These are phyloP conservation scores for Gloeophyllum trabeum DNA, from an alignment of 768 basidiomycete species.

Conservation along the genomic window DNA sequence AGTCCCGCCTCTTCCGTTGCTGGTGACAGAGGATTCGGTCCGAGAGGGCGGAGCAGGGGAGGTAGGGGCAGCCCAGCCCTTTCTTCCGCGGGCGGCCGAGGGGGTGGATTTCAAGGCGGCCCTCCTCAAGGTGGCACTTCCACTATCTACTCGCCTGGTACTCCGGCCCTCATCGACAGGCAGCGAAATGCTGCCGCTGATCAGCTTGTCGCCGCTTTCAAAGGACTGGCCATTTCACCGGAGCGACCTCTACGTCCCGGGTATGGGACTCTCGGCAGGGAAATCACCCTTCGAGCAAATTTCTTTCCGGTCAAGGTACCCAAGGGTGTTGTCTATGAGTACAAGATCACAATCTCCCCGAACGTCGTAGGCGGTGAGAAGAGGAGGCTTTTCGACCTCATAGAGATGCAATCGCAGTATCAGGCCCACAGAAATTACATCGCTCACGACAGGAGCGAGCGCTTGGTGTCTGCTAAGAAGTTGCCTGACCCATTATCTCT, in stretches of 20 bases:
- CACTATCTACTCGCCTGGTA: constrained; percentile 7
- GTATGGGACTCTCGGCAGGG: constrained; percentile 37
- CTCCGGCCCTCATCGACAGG: constrained; percentile 5
- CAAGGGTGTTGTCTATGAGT: constrained; percentile 40
- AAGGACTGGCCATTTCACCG: constrained; percentile 13
- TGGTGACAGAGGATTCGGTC: not conserved
- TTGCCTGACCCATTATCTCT: constrained; percentile 26
- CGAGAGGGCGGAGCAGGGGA: constrained; percentile 3
- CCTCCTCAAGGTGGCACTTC: constrained; percentile 6
- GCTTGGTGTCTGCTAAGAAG: constrained; percentile 26
- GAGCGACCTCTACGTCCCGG: constrained; percentile 41
- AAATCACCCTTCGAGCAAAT: constrained; percentile 45
- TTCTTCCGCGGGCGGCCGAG: constrained; percentile 8
- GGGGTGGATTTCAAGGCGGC: constrained; percentile 10
- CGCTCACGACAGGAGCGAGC: constrained; percentile 36
- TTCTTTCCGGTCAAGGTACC: constrained; percentile 47
- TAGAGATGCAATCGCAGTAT: constrained; percentile 31
- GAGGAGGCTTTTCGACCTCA: constrained; percentile 39
- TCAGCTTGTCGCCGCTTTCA: constrained; percentile 18
- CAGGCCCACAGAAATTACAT: constrained; percentile 27
- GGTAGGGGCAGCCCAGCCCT: no score
- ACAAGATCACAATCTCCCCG: constrained; percentile 39
- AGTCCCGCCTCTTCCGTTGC: not conserved
- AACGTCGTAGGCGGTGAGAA: constrained; percentile 28
- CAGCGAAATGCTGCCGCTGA: constrained; percentile 7